phyloP scores from a whole-genome alignment of 1,284 basidiomycete genomes.

The Trametes hirsuta region DNA sequence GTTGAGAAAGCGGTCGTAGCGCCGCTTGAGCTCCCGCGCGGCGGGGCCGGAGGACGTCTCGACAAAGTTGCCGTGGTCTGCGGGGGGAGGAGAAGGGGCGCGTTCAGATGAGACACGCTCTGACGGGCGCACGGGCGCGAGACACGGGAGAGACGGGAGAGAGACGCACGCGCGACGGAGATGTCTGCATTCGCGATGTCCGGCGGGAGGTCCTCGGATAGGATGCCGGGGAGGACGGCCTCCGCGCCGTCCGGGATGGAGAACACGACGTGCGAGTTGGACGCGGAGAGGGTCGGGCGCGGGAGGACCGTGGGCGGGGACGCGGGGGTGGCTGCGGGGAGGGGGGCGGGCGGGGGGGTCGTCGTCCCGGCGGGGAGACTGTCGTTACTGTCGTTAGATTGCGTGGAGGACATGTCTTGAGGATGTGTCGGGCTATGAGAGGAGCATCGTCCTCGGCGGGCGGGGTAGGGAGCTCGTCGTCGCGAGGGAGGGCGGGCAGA shows the following conservation, averaged over 20 bases:
- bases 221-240: not conserved
- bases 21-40: constrained; percentile 72
- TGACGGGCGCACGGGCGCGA: no score
- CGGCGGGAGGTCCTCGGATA: constrained; percentile 37
- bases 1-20: constrained; percentile 68
- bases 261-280: constrained; percentile 13
- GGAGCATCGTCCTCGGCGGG: constrained; percentile 18
- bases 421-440: constrained; percentile 9
- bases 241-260: constrained; percentile 13
- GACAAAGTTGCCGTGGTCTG: constrained; percentile 67
- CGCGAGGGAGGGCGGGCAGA: not conserved
- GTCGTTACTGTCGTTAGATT: constrained; percentile 23
- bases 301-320: constrained; percentile 20
- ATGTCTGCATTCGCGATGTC: constrained; percentile 63
- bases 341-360: constrained; percentile 11
- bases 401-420: constrained; percentile 24
- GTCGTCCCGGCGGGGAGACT: not conserved
- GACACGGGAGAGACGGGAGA: not conserved
- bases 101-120: not conserved
- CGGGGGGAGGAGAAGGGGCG: not conserved
- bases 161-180: constrained; percentile 59
- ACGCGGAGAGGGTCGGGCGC: constrained; percentile 14
- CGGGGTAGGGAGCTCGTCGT: constrained; percentile 4
- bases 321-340: constrained; percentile 14
- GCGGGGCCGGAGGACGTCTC: constrained; percentile 76